Percentiles rank a stretch among this genome's conserved stretches.
Evolutionary conservation across 2,329 filamentous ascomycete genomes (phyloP).

Genomic region (Rachicladosporium sp.): DNA sequence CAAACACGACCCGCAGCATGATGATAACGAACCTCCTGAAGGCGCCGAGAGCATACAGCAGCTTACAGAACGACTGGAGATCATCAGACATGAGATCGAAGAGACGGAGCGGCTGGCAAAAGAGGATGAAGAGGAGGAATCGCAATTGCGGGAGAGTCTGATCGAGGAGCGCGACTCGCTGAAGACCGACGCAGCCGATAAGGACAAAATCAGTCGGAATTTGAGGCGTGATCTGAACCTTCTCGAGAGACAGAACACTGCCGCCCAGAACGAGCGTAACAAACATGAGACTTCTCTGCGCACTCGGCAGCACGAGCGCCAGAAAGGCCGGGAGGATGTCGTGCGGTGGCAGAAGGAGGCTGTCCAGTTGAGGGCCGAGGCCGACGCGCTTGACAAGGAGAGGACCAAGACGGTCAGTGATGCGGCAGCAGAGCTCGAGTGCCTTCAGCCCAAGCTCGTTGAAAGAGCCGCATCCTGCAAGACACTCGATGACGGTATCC

Average conservation of each 20-base stretch:
- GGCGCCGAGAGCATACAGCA: conserved; percentile 59
- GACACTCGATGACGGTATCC: conserved; percentile 59
- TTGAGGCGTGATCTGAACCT: conserved; percentile 68
- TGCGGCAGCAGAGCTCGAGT: no score
- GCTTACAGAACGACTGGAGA: conserved; percentile 70
- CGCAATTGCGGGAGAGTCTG: conserved; percentile 36
- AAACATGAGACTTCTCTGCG: conserved; percentile 63
- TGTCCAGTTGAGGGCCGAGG: conserved; percentile 38
- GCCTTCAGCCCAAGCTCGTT: no score
- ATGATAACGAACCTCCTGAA: conserved; percentile 36
- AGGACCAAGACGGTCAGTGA: no score
- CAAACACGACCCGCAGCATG: conserved; percentile 27
- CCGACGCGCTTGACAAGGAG: conserved; percentile 26
- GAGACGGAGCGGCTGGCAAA: conserved; percentile 58
- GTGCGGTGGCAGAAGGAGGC: conserved; percentile 56
- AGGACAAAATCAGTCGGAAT: conserved; percentile 79
- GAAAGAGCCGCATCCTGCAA: conserved; percentile 37
- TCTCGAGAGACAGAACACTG: conserved; percentile 69
- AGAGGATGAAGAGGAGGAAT: conserved; percentile 44
- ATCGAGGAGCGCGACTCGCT: conserved; percentile 70
- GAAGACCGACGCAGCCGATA: conserved; percentile 67
- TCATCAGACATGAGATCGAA: conserved; percentile 70
- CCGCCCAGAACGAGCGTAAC: conserved; percentile 62
- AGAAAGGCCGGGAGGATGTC: conserved; percentile 59
- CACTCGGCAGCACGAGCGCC: conserved; percentile 55